Conservation (phyloP, 2,329 filamentous ascomycete species). For the Celoporthe dispersa region DNA sequence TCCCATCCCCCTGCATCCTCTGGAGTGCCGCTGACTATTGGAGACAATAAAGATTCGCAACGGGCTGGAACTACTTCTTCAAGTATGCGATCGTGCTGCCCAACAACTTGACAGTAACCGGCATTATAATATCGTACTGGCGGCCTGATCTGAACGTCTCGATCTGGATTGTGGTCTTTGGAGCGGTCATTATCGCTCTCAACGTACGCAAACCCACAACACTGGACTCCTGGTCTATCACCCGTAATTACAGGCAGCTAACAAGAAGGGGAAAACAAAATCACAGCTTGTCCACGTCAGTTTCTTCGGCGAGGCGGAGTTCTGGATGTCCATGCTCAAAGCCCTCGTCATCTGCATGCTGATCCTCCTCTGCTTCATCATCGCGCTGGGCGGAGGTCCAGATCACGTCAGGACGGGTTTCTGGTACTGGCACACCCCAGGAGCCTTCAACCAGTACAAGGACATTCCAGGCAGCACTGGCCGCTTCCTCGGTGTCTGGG, state of each 20-base stretch:
- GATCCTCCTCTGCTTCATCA: slow-evolving; percentile 44
- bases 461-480: slow-evolving; percentile 32
- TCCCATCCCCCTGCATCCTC: not conserved
- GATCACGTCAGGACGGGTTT: slow-evolving; percentile 46
- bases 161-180: slow-evolving; percentile 45
- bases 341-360: slow-evolving; percentile 48
- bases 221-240: no score
- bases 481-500: slow-evolving; percentile 47
- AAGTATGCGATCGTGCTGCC: slow-evolving; percentile 46
- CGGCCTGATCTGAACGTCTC: slow-evolving; percentile 43
- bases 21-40: not conserved
- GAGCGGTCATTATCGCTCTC: slow-evolving; percentile 40
- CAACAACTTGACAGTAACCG: slow-evolving; percentile 45
- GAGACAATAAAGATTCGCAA: slow-evolving; percentile 40
- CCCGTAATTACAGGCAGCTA: not conserved
- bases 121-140: slow-evolving; percentile 45
- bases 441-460: slow-evolving; percentile 46
- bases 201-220: slow-evolving; percentile 35
- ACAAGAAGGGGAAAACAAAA: not conserved
- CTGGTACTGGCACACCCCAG: slow-evolving; percentile 48
- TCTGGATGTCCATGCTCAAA: slow-evolving; percentile 52
- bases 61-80: slow-evolving; percentile 54
- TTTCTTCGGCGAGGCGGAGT: slow-evolving; percentile 53
- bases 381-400: slow-evolving; percentile 46
- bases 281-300: slow-evolving; percentile 43